Conservation (phyloP, 169 alveolate genomes). For the Cryptosporidium felis region DNA sequence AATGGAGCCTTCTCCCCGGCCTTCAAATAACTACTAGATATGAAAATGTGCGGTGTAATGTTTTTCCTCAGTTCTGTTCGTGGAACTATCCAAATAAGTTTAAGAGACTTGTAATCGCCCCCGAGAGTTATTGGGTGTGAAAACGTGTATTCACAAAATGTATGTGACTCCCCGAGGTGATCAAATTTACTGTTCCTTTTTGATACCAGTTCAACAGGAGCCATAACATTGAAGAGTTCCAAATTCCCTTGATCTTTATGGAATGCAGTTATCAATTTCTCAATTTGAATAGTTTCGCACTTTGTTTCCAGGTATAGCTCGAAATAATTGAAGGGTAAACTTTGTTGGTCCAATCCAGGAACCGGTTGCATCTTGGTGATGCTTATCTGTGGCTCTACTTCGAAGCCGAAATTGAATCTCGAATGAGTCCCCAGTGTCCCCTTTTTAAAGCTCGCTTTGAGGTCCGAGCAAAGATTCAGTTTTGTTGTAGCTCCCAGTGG, state of each 20-base stretch:
- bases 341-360: neutral
- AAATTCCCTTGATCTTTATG: neutral
- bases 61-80: neutral
- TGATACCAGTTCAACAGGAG: neutral
- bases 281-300: neutral
- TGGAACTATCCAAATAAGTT: conserved; percentile 47
- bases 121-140: neutral
- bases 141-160: conserved; percentile 9
- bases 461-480: neutral
- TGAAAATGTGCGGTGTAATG: neutral
- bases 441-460: neutral
- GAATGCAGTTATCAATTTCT: neutral
- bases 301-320: neutral
- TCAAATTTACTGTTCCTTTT: neutral
- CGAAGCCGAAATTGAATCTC: neutral
- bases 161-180: neutral
- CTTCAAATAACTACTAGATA: neutral
- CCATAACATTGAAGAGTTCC: neutral
- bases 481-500: neutral
- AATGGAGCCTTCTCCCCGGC: neutral
- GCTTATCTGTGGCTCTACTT: conserved; percentile 11
- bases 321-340: conserved; percentile 6
- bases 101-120: neutral
- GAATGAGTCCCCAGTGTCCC: neutral
- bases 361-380: neutral